These are phyloP conservation scores for Aspergillus taichungensis DNA, from an alignment of 495 filamentous ascomycete genomes.

Conservation along the genomic window DNA sequence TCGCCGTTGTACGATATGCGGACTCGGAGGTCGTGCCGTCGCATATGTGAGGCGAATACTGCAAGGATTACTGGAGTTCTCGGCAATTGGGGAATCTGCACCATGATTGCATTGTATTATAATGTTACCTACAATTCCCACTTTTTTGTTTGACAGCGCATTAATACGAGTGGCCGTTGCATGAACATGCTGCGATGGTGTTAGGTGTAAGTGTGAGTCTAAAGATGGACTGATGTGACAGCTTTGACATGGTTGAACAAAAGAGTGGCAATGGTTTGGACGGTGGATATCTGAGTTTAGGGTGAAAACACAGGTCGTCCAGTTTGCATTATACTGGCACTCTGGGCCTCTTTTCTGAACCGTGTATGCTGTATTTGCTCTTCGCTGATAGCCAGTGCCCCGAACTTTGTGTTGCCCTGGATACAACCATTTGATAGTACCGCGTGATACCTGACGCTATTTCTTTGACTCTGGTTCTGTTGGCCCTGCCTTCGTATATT, in stretches of 20 bases:
- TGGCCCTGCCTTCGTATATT: conserved; percentile 28
- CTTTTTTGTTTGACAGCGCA: conserved; percentile 19
- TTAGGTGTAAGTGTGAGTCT: not conserved
- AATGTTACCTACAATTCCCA: conserved; percentile 20
- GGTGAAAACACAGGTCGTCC: no score
- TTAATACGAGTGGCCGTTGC: conserved; percentile 15
- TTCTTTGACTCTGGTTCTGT: conserved; percentile 25
- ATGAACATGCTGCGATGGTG: not conserved
- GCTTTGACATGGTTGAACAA: conserved; percentile 2
- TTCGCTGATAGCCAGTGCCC: no score
- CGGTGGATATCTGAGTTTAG: no score
- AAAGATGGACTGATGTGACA: no score
- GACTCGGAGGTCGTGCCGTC: conserved; percentile 2
- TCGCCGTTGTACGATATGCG: no score
- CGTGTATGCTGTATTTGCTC: no score
- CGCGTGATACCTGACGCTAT: conserved; percentile 15
- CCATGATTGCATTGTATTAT: conserved; percentile 6
- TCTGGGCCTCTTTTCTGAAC: no score
- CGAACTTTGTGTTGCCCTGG: conserved; percentile 4
- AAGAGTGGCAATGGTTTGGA: conserved; percentile 5
- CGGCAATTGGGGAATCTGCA: conserved; percentile 25
- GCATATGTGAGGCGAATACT: conserved; percentile 15
- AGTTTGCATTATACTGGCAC: no score
- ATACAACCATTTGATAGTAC: conserved; percentile 12
- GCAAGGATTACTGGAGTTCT: conserved; percentile 30